Evolutionary conservation across 2,329 filamentous ascomycete genomes (phyloP).

Genomic region (Aspergillus sp.): DNA sequence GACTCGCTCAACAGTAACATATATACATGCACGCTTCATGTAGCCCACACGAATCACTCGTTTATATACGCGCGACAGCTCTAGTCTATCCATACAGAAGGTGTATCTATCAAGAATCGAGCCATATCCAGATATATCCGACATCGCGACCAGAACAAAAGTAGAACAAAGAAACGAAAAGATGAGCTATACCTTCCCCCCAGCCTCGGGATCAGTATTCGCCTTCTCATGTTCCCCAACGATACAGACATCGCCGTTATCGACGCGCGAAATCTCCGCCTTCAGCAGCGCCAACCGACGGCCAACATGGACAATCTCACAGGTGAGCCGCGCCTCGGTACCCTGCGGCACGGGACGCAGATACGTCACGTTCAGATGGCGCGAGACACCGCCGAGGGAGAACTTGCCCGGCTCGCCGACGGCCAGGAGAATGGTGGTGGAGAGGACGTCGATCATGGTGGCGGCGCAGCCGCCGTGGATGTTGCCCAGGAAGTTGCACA

Average conservation of each 20-base stretch:
- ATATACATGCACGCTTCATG: too few species aligned
- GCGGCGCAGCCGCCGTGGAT: constrained; percentile 79
- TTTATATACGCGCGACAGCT: too few species aligned
- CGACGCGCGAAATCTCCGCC: constrained; percentile 55
- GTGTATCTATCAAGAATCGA: neutral
- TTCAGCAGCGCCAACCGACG: constrained; percentile 54
- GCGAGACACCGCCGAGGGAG: constrained; percentile 61
- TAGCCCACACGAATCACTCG: too few species aligned
- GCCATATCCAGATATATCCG: neutral
- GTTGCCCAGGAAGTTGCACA: constrained; percentile 90
- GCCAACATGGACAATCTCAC: constrained; percentile 59
- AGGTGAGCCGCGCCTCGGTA: constrained; percentile 53
- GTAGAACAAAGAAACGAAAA: neutral
- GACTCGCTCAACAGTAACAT: neutral
- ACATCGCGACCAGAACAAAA: neutral
- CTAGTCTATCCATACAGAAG: neutral
- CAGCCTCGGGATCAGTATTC: constrained; percentile 53
- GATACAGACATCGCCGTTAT: constrained; percentile 54
- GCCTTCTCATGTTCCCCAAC: constrained; percentile 66
- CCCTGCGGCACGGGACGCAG: constrained; percentile 60
- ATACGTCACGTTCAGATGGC: constrained; percentile 67
- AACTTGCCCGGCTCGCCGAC: constrained; percentile 61
- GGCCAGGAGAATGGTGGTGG: constrained; percentile 58
- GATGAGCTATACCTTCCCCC: constrained; percentile 11
- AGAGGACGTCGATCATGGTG: constrained; percentile 67